Conservation (phyloP, 495 filamentous ascomycete genomes). For the Penicillium longicatenatum region DNA sequence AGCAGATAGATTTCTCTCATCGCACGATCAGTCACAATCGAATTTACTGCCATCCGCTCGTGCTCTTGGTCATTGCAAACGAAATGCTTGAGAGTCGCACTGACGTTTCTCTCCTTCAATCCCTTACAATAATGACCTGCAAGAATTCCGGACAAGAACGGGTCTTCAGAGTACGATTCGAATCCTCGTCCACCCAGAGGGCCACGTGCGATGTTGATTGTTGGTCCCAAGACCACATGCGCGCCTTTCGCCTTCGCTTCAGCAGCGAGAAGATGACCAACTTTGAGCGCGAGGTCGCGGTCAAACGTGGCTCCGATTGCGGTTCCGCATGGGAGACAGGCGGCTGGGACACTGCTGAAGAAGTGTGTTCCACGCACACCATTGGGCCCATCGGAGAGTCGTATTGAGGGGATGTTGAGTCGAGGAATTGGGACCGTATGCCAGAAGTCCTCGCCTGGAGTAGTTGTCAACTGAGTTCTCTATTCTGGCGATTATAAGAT, state of each 20-base stretch:
- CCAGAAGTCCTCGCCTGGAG: conserved; percentile 66
- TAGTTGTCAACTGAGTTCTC: not conserved
- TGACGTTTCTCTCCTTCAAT: conserved; percentile 61
- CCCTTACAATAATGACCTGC: conserved; percentile 63
- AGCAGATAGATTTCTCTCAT: conserved; percentile 79
- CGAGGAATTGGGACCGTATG: conserved; percentile 64
- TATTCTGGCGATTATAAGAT: not conserved
- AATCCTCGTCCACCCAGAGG: conserved; percentile 73
- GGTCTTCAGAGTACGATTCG: conserved; percentile 74
- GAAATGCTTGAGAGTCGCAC: conserved; percentile 72
- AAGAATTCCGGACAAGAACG: conserved; percentile 61
- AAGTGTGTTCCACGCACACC: conserved; percentile 43
- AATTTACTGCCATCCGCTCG: conserved; percentile 65
- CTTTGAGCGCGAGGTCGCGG: conserved; percentile 50
- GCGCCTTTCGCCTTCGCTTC: conserved; percentile 41
- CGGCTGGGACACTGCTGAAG: conserved; percentile 35
- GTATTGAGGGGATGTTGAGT: conserved; percentile 63
- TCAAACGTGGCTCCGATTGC: conserved; percentile 69
- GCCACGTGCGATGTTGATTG: conserved; percentile 60
- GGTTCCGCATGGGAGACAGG: conserved; percentile 64
- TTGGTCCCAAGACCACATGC: conserved; percentile 67
- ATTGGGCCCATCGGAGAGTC: conserved; percentile 69
- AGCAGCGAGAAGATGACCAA: conserved; percentile 51
- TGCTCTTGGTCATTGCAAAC: conserved; percentile 79
- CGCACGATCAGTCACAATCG: conserved; percentile 67